Conservation (phyloP, 257 asterid species). For the Galeopsis tetrahit region DNA sequence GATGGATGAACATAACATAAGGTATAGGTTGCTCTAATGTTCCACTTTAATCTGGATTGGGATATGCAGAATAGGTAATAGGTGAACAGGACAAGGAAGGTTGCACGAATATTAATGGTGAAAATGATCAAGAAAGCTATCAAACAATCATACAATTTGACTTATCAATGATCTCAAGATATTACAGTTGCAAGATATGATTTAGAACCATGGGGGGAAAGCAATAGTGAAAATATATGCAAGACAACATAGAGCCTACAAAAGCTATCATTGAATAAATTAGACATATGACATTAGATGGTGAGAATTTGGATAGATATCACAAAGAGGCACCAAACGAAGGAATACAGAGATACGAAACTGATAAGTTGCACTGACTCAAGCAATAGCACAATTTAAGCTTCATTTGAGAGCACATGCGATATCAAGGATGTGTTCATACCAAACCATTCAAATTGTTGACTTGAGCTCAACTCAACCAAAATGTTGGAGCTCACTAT, state of each 20-base stretch:
- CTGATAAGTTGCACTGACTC: background rate
- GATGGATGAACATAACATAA: slow-evolving; percentile 1
- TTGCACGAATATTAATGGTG: background rate
- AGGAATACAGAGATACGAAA: background rate
- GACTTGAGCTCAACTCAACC: background rate
- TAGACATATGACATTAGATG: background rate
- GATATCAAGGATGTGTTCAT: slow-evolving; percentile 9
- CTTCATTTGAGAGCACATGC: slow-evolving; percentile 4
- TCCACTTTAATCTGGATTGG: slow-evolving; percentile 1
- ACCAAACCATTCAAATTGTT: slow-evolving; percentile 9
- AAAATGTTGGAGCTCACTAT: background rate
- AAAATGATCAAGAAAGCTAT: background rate
- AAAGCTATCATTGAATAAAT: background rate
- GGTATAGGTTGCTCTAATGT: background rate
- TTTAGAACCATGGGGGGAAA: background rate
- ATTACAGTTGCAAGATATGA: background rate
- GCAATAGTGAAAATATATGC: background rate
- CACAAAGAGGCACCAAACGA: background rate
- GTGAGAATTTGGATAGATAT: background rate
- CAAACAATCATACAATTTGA: background rate
- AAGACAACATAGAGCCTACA: background rate
- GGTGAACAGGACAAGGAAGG: background rate
- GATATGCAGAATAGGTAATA: background rate
- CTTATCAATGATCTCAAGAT: background rate
- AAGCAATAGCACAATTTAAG: background rate